These are phyloP conservation scores for Penicillium pancosmium DNA, from an alignment of 495 filamentous ascomycete species.

Conservation along the genomic window DNA sequence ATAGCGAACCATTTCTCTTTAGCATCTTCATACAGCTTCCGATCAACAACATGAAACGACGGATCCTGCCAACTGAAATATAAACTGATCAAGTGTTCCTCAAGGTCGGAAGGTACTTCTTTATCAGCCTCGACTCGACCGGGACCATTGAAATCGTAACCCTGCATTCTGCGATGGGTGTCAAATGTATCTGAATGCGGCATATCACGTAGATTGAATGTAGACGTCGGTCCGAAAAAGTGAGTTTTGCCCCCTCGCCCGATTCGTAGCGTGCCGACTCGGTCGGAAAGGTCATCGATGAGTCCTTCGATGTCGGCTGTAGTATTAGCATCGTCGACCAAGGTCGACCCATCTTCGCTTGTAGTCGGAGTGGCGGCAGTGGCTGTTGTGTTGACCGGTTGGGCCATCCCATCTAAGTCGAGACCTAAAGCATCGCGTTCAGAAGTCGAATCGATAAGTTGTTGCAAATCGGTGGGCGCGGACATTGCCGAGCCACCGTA, in stretches of 20 bases:
- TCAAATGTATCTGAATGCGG: constrained; percentile 9
- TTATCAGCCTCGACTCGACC: constrained; percentile 16
- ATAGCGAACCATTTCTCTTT: constrained; percentile 13
- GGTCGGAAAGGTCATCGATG: constrained; percentile 22
- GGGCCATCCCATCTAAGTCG: not conserved
- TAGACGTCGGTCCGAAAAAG: constrained; percentile 22
- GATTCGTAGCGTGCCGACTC: constrained; percentile 34
- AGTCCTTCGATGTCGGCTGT: constrained; percentile 14
- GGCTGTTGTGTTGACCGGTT: not conserved
- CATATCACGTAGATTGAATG: constrained; percentile 27
- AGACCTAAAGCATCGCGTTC: not conserved
- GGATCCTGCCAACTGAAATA: constrained; percentile 46
- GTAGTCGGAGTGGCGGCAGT: constrained; percentile 1
- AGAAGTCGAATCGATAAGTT: constrained; percentile 2
- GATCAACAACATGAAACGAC: constrained; percentile 32
- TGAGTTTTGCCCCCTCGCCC: constrained; percentile 16
- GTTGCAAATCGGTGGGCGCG: not conserved
- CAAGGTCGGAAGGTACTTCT: constrained; percentile 20
- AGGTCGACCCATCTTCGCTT: not conserved
- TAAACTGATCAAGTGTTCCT: constrained; percentile 37
- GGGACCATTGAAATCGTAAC: constrained; percentile 8
- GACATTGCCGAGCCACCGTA: not conserved
- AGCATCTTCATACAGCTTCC: constrained; percentile 24
- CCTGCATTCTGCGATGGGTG: not conserved
- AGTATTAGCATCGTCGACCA: not conserved